These are phyloP conservation scores for Coniochaeta hoffmannii DNA, from an alignment of 2,329 filamentous ascomycete genomes.

Conservation along the genomic window DNA sequence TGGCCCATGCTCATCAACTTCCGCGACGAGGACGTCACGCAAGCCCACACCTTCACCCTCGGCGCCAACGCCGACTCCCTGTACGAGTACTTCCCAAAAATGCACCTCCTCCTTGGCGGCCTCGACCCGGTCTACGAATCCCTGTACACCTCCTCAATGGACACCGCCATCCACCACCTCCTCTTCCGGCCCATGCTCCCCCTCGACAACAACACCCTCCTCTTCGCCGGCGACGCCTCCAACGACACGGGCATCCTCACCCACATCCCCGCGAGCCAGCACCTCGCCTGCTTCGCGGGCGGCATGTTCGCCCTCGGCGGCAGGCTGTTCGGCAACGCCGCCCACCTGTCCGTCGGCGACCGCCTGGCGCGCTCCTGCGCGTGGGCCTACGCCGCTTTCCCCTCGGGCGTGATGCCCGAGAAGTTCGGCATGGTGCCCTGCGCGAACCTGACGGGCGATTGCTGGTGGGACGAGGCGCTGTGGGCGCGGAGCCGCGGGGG, in stretches of 20 bases:
- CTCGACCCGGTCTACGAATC: constrained; percentile 46
- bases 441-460: constrained; percentile 15
- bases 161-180: constrained; percentile 51
- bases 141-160: constrained; percentile 55
- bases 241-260: constrained; percentile 8
- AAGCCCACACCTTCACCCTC: constrained; percentile 35
- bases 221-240: constrained; percentile 43
- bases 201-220: constrained; percentile 51
- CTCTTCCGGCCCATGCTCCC: constrained; percentile 64
- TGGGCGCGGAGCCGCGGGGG: constrained; percentile 30
- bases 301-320: constrained; percentile 39
- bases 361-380: constrained; percentile 45
- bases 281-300: constrained; percentile 39
- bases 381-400: constrained; percentile 47
- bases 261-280: constrained; percentile 26
- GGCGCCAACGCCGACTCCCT: constrained; percentile 45
- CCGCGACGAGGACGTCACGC: constrained; percentile 30
- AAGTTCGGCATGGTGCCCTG: constrained; percentile 39
- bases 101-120: constrained; percentile 59
- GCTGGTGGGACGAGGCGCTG: constrained; percentile 25
- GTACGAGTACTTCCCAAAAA: constrained; percentile 53
- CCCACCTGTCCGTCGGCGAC: constrained; percentile 36
- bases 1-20: constrained; percentile 60
- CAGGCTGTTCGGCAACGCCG: constrained; percentile 33
- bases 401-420: constrained; percentile 53